These are phyloP conservation scores for Trypanosoma congolense DNA, from an alignment of 208 protist genomes.

Conservation along the genomic window DNA sequence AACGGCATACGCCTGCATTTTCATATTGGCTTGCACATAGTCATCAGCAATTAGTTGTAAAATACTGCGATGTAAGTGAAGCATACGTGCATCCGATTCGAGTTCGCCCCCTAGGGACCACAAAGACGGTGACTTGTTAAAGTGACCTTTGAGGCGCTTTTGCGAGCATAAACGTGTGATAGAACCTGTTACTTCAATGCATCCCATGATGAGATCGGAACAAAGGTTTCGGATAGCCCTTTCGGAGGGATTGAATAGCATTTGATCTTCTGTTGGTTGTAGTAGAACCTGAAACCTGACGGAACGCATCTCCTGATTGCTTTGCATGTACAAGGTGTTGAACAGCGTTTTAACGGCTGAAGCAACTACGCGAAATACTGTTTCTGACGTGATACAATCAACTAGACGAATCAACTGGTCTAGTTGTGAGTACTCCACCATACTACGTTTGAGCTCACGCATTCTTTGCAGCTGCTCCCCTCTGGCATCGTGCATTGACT, in stretches of 20 bases:
- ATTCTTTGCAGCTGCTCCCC: conserved; percentile 78
- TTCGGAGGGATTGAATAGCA: conserved; percentile 78
- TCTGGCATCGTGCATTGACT: conserved; percentile 91
- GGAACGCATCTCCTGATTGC: conserved; percentile 53
- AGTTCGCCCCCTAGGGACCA: conserved; percentile 76
- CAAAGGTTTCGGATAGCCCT: conserved; percentile 49
- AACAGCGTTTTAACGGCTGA: conserved; percentile 57
- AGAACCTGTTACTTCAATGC: conserved; percentile 52
- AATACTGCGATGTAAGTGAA: conserved; percentile 48
- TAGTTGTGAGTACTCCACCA: conserved; percentile 88
- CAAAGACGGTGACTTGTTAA: conserved; percentile 63
- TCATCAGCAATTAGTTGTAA: conserved; percentile 68
- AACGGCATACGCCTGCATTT: conserved; percentile 72
- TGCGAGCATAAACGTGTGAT: conserved; percentile 69
- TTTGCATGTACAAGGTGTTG: conserved; percentile 65
- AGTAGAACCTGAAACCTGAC: conserved; percentile 89
- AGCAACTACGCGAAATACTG: conserved; percentile 72
- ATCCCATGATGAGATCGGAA: conserved; percentile 59
- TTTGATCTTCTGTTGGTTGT: conserved; percentile 45
- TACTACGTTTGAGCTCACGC: conserved; percentile 88
- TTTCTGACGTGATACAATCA: conserved; percentile 83
- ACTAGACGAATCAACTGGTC: conserved; percentile 86
- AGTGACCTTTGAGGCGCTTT: conserved; percentile 74
- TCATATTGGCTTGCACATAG: conserved; percentile 74
- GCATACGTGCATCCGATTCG: conserved; percentile 56